These are phyloP conservation scores for Vigna reflexopilosa DNA, from an alignment of 306 rosid species.

Conservation along the genomic window DNA sequence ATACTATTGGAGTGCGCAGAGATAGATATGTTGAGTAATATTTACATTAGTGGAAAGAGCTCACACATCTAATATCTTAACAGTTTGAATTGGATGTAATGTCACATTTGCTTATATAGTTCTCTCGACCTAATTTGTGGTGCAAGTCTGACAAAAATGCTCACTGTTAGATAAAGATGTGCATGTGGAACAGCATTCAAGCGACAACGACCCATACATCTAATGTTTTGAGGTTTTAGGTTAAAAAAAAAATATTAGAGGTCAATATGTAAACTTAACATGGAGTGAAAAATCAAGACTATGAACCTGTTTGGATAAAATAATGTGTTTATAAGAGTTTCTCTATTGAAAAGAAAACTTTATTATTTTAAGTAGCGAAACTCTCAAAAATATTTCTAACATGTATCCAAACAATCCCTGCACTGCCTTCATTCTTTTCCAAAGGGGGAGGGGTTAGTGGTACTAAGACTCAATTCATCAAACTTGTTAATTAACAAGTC, in stretches of 20 bases:
- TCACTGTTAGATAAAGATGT: neutral
- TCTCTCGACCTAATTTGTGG: neutral
- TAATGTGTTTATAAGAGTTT: no score
- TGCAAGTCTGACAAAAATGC: neutral
- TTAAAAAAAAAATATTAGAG: neutral
- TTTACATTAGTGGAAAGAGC: neutral
- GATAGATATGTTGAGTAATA: neutral
- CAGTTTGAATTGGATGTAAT: neutral
- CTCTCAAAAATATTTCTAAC: no score
- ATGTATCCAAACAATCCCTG: no score
- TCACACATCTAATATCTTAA: neutral
- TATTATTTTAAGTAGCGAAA: no score
- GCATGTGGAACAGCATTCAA: neutral
- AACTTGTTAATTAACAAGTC: neutral
- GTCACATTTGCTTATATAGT: neutral
- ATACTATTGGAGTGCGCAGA: neutral
- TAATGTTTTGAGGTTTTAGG: neutral
- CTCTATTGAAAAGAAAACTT: no score
- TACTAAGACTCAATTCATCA: neutral
- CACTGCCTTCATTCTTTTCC: neutral
- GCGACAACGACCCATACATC: neutral
- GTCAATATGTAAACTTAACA: constrained; percentile 11
- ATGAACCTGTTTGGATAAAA: neutral
- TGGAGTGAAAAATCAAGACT: neutral
- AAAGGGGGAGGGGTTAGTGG: neutral